Evolutionary conservation across 305 asterid species (phyloP).

Genomic region (Petunia hybrid): DNA sequence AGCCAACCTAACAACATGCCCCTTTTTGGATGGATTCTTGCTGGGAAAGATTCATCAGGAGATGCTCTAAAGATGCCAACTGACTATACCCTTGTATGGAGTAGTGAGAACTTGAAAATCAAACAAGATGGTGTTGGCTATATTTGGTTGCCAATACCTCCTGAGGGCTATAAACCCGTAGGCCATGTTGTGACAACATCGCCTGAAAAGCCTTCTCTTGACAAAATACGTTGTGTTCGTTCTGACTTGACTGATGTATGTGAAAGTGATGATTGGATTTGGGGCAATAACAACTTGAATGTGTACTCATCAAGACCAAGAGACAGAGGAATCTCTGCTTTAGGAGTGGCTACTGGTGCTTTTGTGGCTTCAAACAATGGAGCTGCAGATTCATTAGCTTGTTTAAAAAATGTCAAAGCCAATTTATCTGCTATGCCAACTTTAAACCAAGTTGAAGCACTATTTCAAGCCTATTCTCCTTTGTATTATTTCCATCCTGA

Average conservation of each 20-base stretch:
- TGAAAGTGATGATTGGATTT: constrained; percentile 60
- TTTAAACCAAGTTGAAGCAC: constrained; percentile 56
- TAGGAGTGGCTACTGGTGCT: constrained; percentile 64
- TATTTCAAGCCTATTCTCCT: constrained; percentile 63
- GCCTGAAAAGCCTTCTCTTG: constrained; percentile 61
- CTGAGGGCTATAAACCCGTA: constrained; percentile 65
- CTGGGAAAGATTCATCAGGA: constrained; percentile 54
- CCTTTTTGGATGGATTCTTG: constrained; percentile 72
- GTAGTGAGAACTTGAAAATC: constrained; percentile 56
- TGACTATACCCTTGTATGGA: constrained; percentile 78
- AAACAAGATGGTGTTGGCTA: constrained; percentile 65
- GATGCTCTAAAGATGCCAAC: constrained; percentile 55
- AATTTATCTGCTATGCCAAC: constrained; percentile 63
- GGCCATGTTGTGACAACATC: constrained; percentile 68
- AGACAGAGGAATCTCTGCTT: constrained; percentile 51
- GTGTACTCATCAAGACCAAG: constrained; percentile 57
- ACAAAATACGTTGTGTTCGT: constrained; percentile 62
- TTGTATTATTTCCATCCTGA: constrained; percentile 72
- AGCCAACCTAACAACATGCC: constrained; percentile 73
- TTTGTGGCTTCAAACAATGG: constrained; percentile 53
- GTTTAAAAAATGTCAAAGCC: constrained; percentile 56
- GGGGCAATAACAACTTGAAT: constrained; percentile 56
- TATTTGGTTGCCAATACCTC: constrained; percentile 75
- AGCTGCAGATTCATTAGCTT: constrained; percentile 39
- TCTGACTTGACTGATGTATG: constrained; percentile 56